Evolutionary conservation across 202 grass and related monocot genomes (phyloP), one percentile per base, ranked within the genome.

Genomic region (Panicum virgatum): DNA sequence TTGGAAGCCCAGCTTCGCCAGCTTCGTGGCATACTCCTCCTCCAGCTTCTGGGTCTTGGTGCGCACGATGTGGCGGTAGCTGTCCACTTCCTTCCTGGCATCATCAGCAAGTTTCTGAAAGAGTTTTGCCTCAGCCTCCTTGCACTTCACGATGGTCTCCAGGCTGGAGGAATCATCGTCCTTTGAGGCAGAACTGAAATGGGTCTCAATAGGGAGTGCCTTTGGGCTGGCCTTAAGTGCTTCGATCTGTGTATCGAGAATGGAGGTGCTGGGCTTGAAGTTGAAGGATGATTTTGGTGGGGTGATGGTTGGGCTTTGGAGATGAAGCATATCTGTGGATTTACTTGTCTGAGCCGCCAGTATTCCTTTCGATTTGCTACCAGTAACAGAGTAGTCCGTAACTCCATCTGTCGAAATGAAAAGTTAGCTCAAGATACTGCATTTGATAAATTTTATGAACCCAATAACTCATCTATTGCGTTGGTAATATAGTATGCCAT

Each of bases 71-170:
- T 92, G 93, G 42, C 81, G 87, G 84, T 99, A 99, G 36, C 23
- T 88, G 58, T 96, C 96, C 5, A 92, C 91, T 54, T 99, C 93
- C 74, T 90, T 89, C 77, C 78, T 79, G 12, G 96, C 96, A 47
- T 96, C 93, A 42, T 99, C 91, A 5, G 96, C 96, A 36, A 96
- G 71, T 63, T 90, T 91, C 91, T 94, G 93, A 83, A 92, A 99
- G 16, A 99, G 91, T 67, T 96, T 96, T 29, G 96, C 89, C 67
- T 99, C 96, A 9, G 91, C 96, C 79, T 99, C 96, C 83, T 99
- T 99, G 89, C 88, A 99, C 78, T 99, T 99, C 45, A 99, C 93
- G n/a, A 99, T 92, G 27, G 91, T 99, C 72, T 99, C 96, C 2
- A 99, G 78, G 81, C 89, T 99, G 54, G 92, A 90, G 51, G 86